These are phyloP conservation scores for Venturia asperata DNA, from an alignment of 2,329 filamentous ascomycete genomes.

Conservation along the genomic window DNA sequence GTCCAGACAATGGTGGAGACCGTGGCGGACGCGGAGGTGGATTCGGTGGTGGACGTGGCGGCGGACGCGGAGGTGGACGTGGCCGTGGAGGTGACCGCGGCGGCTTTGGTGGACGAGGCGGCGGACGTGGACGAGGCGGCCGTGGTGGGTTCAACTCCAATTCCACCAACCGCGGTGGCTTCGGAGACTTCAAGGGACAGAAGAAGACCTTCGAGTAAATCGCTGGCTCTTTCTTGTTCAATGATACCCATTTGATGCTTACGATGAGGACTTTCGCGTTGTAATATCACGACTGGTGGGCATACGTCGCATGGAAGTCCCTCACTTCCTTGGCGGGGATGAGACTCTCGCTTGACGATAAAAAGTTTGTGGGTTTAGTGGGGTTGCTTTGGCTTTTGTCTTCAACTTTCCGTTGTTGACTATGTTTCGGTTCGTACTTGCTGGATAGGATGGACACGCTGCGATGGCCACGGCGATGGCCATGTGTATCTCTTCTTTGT, in stretches of 20 bases:
- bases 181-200: constrained; percentile 66
- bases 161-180: constrained; percentile 46
- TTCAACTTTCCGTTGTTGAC: constrained; percentile 1
- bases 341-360: background rate
- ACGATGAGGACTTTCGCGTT: constrained; percentile 4
- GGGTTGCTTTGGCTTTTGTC: constrained; percentile 3
- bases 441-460: background rate
- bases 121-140: constrained; percentile 36
- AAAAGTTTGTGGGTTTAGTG: constrained; percentile 14
- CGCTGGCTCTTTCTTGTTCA: background rate
- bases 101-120: constrained; percentile 46
- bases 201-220: constrained; percentile 59
- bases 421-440: constrained; percentile 3
- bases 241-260: constrained; percentile 5
- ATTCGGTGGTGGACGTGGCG: constrained; percentile 33
- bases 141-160: constrained; percentile 29
- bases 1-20: constrained; percentile 46
- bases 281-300: constrained; percentile 10
- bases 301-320: background rate
- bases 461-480: background rate
- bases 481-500: background rate
- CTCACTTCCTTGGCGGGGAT: background rate
- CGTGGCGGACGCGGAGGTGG: constrained; percentile 41
- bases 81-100: constrained; percentile 45
- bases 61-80: constrained; percentile 30